phyloP scores from a whole-genome alignment of 371 early-diverging fungal species.

The Encephalitozoon intestinalis region DNA sequence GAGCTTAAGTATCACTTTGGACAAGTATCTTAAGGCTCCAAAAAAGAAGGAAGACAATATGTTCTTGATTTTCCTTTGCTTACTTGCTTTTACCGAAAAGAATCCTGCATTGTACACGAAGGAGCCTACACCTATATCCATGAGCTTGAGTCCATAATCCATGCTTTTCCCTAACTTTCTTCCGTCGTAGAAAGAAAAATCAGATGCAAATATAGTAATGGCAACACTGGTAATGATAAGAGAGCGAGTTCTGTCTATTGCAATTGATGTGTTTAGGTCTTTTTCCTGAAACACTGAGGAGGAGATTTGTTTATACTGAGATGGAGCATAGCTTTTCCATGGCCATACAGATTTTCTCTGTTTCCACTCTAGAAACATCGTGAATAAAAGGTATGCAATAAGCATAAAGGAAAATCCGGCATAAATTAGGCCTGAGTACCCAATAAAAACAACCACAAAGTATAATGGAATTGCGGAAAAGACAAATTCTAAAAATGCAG shows the following conservation, averaged over 20 bases:
- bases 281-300: not conserved
- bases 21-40: not conserved
- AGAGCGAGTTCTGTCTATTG: not conserved
- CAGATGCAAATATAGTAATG: constrained; percentile 56
- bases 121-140: constrained; percentile 60
- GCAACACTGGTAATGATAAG: not conserved
- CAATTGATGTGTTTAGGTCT: not conserved
- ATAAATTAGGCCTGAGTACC: not conserved
- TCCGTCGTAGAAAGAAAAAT: constrained; percentile 36
- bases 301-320: not conserved
- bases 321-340: not conserved
- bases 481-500: not conserved
- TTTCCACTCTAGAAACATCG: not conserved
- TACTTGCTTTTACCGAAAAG: not conserved
- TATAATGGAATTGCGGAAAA: not conserved
- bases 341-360: not conserved
- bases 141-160: constrained; percentile 50
- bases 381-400: not conserved
- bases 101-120: constrained; percentile 55
- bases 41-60: not conserved
- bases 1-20: not conserved
- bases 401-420: not conserved
- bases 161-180: constrained; percentile 42
- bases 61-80: not conserved
- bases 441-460: not conserved